A percentile compares a stretch with the other conserved stretches of the same genome.
Evolutionary conservation across 1,284 basidiomycete genomes (phyloP).

Genomic region (Rugosomyces carneus): DNA sequence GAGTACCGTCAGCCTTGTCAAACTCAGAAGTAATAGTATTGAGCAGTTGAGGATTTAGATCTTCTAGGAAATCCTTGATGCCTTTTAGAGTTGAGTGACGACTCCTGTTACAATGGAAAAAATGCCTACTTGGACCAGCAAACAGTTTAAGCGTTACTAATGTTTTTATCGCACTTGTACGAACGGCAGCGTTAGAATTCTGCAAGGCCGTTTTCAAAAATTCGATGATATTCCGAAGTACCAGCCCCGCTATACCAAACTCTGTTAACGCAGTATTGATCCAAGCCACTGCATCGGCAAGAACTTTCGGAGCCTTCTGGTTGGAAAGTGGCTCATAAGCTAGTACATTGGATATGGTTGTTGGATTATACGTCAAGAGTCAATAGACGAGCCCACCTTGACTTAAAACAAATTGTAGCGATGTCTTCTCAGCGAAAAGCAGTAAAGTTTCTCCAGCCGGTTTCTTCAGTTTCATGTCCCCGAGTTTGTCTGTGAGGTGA

Average conservation of each 20-base stretch:
- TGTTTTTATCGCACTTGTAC: slow-evolving; percentile 92
- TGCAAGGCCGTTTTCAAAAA: slow-evolving; percentile 85
- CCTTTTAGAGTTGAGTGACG: slow-evolving; percentile 51
- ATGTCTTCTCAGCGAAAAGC: slow-evolving; percentile 87
- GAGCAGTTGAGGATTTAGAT: slow-evolving; percentile 92
- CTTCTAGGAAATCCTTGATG: slow-evolving; percentile 89
- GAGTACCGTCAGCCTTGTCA: slow-evolving; percentile 83
- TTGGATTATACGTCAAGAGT: slow-evolving; percentile 5
- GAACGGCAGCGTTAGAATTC: slow-evolving; percentile 92
- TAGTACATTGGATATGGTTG: slow-evolving; percentile 27
- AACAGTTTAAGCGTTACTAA: slow-evolving; percentile 91
- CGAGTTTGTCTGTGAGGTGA: slow-evolving; percentile 92
- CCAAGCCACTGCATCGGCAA: slow-evolving; percentile 90
- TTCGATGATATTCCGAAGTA: slow-evolving; percentile 82
- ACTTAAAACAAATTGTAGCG: slow-evolving; percentile 88
- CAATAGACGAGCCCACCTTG: slow-evolving; percentile 58
- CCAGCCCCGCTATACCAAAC: slow-evolving; percentile 87
- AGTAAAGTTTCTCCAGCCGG: slow-evolving; percentile 88
- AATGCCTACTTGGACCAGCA: slow-evolving; percentile 75
- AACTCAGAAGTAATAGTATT: slow-evolving; percentile 90
- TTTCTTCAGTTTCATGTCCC: slow-evolving; percentile 96
- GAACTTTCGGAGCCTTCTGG: slow-evolving; percentile 95
- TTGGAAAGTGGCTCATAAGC: slow-evolving; percentile 89
- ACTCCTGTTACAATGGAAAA: not conserved
- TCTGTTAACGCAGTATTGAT: slow-evolving; percentile 86